phyloP scores from a whole-genome alignment of 2,329 filamentous ascomycete genomes.

The Microascus cirrosus region DNA sequence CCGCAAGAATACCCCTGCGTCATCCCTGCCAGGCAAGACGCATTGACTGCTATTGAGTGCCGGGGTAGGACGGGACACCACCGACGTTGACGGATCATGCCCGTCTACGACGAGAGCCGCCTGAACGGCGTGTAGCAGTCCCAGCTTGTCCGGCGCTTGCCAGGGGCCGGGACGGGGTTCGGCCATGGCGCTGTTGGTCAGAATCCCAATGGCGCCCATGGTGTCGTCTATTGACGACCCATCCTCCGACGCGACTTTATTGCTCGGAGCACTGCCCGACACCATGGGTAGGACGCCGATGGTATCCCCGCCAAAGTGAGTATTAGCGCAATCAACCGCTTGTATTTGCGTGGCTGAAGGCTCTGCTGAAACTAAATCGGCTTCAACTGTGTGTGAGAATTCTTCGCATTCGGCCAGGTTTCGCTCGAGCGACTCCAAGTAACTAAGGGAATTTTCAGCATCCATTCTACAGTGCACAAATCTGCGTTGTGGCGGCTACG shows the following conservation, averaged over 20 bases:
- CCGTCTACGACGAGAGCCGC: background rate
- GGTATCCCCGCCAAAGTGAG: too few relatives aligned
- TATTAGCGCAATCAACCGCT: too few relatives aligned
- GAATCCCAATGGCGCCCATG: background rate
- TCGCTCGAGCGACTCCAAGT: background rate
- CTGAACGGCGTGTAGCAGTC: background rate
- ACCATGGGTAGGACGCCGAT: too few relatives aligned
- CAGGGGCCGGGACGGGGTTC: background rate
- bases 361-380: too few relatives aligned
- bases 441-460: background rate
- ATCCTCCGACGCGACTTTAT: background rate
- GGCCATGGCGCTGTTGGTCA: background rate
- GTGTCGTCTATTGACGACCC: background rate
- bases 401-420: background rate
- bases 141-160: background rate
- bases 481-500: too few relatives aligned
- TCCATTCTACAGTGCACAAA: too few relatives aligned
- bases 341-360: too few relatives aligned
- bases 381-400: too few relatives aligned
- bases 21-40: background rate
- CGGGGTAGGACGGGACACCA: background rate
- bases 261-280: too few relatives aligned
- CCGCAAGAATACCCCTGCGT: background rate
- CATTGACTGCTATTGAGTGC: background rate
- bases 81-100: background rate